phyloP scores from a whole-genome alignment of 2,329 filamentous ascomycete species.

The Kalmusia sp. region DNA sequence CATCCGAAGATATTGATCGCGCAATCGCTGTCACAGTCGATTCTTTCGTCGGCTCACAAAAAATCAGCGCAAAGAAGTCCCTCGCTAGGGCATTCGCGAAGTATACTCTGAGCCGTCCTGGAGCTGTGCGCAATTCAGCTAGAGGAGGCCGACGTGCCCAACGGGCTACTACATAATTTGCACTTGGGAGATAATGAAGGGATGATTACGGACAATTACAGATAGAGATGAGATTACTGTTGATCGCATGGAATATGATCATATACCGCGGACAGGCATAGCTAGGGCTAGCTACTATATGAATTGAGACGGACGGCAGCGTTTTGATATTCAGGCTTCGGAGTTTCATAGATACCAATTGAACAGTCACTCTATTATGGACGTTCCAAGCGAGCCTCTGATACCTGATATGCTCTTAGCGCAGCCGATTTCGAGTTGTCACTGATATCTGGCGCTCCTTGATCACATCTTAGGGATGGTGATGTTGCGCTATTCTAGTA shows the following conservation, averaged over 20 bases:
- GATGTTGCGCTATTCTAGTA: too few species aligned
- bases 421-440: too few species aligned
- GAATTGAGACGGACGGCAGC: not conserved
- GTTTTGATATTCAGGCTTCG: too few species aligned
- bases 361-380: too few species aligned
- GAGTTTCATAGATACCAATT: conserved; percentile 7
- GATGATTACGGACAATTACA: conserved; percentile 5
- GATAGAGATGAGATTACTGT: not conserved
- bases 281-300: not conserved
- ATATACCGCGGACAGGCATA: not conserved
- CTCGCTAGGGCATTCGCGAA: conserved; percentile 94
- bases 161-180: conserved; percentile 30
- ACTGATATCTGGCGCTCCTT: too few species aligned
- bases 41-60: conserved; percentile 94
- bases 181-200: conserved; percentile 2
- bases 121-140: conserved; percentile 43
- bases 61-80: conserved; percentile 97
- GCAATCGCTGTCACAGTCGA: conserved; percentile 97
- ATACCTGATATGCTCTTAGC: too few species aligned
- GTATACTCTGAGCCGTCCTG: conserved; percentile 66
- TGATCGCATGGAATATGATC: not conserved
- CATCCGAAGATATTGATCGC: conserved; percentile 88
- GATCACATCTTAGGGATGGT: too few species aligned
- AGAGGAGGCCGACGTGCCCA: conserved; percentile 36
- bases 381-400: too few species aligned